Conservation (phyloP, 305 asterid genomes). For the Ilex paraguariensis region DNA sequence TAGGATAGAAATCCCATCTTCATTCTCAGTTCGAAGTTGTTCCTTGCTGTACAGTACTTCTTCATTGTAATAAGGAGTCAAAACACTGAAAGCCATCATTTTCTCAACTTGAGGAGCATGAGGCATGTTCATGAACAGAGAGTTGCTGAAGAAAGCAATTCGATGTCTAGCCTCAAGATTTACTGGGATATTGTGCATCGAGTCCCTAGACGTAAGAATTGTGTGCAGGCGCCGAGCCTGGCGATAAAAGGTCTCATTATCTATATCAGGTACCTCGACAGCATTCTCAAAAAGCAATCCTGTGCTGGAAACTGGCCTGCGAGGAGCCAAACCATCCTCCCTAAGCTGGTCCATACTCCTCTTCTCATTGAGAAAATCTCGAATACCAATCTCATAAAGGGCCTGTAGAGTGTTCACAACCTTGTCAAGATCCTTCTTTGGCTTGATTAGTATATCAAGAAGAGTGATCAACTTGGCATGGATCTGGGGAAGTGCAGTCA, state of each 20-base stretch:
- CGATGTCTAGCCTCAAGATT: constrained; percentile 98
- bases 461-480: constrained; percentile 77
- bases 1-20: constrained; percentile 93
- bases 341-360: constrained; percentile 65
- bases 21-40: constrained; percentile 89
- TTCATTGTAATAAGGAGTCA: constrained; percentile 95
- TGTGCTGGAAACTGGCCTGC: constrained; percentile 45
- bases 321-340: constrained; percentile 91
- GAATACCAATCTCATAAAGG: constrained; percentile 84
- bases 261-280: constrained; percentile 63
- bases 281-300: constrained; percentile 78
- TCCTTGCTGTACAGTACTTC: constrained; percentile 88
- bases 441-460: constrained; percentile 58
- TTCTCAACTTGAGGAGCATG: constrained; percentile 97
- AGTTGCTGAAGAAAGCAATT: constrained; percentile 93
- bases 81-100: constrained; percentile 95
- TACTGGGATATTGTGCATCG: constrained; percentile 79
- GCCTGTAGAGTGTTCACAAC: constrained; percentile 94
- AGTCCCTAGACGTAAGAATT: constrained; percentile 83
- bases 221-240: constrained; percentile 81
- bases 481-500: constrained; percentile 59
- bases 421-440: constrained; percentile 54
- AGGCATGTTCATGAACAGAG: constrained; percentile 97
- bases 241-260: constrained; percentile 69
- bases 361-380: constrained; percentile 75